These are phyloP conservation scores for Yamadazyma endophytica DNA, from an alignment of 805 yeast genomes.

Conservation along the genomic window DNA sequence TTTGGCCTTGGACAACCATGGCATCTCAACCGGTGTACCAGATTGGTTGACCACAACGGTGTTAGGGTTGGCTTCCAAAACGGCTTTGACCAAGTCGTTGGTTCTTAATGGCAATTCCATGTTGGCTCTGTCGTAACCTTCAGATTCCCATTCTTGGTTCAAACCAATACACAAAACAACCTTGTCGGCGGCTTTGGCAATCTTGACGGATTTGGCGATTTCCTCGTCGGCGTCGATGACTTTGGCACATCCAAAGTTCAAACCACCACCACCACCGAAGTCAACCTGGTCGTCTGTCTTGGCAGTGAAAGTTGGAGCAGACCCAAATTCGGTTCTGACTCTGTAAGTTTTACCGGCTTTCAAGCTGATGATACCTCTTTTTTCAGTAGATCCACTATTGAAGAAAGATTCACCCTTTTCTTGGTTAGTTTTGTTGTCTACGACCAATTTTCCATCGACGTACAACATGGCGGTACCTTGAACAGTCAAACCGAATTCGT, in stretches of 20 bases:
- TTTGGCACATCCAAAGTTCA: conserved; percentile 20
- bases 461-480: conserved; percentile 55
- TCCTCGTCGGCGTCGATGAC: conserved; percentile 23
- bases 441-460: conserved; percentile 47
- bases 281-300: conserved; percentile 5
- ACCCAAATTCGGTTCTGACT: conserved; percentile 47
- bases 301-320: conserved; percentile 14
- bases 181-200: conserved; percentile 27
- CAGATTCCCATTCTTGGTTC: conserved; percentile 29
- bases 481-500: conserved; percentile 48
- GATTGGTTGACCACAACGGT: conserved; percentile 31
- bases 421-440: conserved; percentile 55
- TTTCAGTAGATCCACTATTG: conserved; percentile 46
- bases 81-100: conserved; percentile 21
- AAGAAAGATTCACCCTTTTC: conserved; percentile 46
- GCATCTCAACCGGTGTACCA: conserved; percentile 31
- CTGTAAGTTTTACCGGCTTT: conserved; percentile 43
- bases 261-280: conserved; percentile 23
- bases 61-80: conserved; percentile 24
- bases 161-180: conserved; percentile 28
- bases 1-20: conserved; percentile 23
- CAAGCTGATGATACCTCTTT: conserved; percentile 32
- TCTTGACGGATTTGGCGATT: conserved; percentile 17
- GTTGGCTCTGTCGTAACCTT: conserved; percentile 27
- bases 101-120: conserved; percentile 23